Evolutionary conservation across 176 grass and related monocot genomes (phyloP), one percentile per base, ranked within the genome.

Genomic region (Bonia amplexicaulis): DNA sequence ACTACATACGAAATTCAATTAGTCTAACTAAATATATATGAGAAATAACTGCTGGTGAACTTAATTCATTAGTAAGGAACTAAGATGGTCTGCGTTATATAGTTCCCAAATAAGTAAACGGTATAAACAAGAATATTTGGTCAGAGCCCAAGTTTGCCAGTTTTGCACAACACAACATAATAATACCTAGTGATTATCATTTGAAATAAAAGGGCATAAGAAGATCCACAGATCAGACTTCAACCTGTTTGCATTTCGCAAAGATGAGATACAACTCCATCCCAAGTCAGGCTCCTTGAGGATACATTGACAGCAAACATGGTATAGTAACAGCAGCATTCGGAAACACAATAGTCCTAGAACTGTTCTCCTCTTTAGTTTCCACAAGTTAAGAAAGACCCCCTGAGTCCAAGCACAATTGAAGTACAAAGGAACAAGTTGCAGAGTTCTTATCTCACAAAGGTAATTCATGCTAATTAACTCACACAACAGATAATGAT

Each of bases 391-490:
- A 90, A 82, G 74, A 87, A 87, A 76, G 77, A 81, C 53, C 27
- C 80, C 80, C 89, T 84, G 89, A 80, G 76, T 91, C 52, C 85
- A 91, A 54, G 76, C 51, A 70, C 75, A 91, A 69, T 64, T 80
- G 63, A 87, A 84, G 69, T 75, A 84, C 80, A 87, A 79, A 73
- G 63, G 67, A 91, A 84, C 52, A 91, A 64, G 69, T 87, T 80
- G 80, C 52, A 80, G 23, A 69, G 53, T 80, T 84, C 61, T 53
- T 69, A 81, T 71, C 29, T 84, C 7, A 62, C 44, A 76, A 87
- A 76, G 89, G 68, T 47, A 83, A 80, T 52, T 14, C 40, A 42
- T 47, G 85, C 20, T 68, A 87, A 84, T 84, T 87, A 87, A 58
- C 48, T 77, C 39, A 84, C 55, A 54, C 19, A 84, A 61, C 23